These are phyloP conservation scores for Saccharomycopsis sp. DNA, from an alignment of 805 yeast species.

Conservation along the genomic window DNA sequence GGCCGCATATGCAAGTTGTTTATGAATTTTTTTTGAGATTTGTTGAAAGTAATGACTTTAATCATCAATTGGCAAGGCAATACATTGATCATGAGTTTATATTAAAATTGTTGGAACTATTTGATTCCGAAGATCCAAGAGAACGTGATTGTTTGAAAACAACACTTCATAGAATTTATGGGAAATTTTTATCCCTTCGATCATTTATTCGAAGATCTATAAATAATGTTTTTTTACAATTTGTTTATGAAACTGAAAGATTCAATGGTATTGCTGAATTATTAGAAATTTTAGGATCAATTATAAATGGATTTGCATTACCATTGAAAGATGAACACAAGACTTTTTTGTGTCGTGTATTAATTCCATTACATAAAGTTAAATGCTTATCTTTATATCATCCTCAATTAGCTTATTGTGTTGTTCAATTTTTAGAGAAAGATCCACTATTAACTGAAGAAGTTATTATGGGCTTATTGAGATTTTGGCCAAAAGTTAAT, in stretches of 20 bases:
- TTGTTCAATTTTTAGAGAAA: conserved; percentile 92
- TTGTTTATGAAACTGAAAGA: conserved; percentile 90
- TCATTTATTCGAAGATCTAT: conserved; percentile 88
- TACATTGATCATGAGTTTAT: conserved; percentile 90
- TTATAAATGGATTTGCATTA: conserved; percentile 94
- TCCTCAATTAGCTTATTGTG: conserved; percentile 95
- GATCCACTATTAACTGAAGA: conserved; percentile 91
- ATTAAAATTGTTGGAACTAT: conserved; percentile 71
- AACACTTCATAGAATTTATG: conserved; percentile 91
- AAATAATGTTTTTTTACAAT: conserved; percentile 86
- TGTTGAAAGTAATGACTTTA: conserved; percentile 91
- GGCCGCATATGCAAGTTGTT: conserved; percentile 98
- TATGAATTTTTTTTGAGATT: conserved; percentile 91
- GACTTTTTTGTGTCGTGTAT: conserved; percentile 74
- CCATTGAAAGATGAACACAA: conserved; percentile 97
- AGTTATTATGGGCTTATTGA: conserved; percentile 86
- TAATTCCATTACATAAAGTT: conserved; percentile 89
- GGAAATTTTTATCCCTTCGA: conserved; percentile 84
- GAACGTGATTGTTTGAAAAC: conserved; percentile 95
- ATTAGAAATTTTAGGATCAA: conserved; percentile 89
- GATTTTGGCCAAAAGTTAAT: conserved; percentile 95
- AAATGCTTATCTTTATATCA: conserved; percentile 85
- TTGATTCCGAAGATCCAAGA: conserved; percentile 94
- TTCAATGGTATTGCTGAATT: conserved; percentile 95
- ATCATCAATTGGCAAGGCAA: conserved; percentile 87